A percentile compares a stretch with the other conserved stretches of the same genome.
phyloP scores from a whole-genome alignment of 805 yeast genomes.

The Metschnikowia lunata region DNA sequence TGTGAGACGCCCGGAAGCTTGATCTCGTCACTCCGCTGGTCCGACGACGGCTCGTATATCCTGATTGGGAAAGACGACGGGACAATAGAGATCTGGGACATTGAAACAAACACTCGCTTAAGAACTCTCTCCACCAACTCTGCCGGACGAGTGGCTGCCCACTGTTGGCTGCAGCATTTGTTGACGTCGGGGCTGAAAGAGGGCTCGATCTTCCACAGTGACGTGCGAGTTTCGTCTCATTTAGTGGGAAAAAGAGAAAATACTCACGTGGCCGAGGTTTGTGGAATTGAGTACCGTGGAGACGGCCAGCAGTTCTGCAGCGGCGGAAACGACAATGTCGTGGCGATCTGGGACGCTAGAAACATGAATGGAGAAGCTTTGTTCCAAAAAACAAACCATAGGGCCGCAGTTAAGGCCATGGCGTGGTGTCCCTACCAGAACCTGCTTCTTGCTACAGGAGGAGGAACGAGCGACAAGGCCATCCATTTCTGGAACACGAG shows the following conservation, averaged over 20 bases:
- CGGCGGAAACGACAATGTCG: constrained; percentile 93
- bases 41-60: constrained; percentile 82
- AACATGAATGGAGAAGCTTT: constrained; percentile 44
- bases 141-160: constrained; percentile 70
- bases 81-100: constrained; percentile 87
- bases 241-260: constrained; percentile 49
- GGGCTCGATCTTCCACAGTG: constrained; percentile 83
- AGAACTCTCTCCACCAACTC: constrained; percentile 71
- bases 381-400: constrained; percentile 73
- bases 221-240: constrained; percentile 82
- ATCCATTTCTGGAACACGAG: constrained; percentile 93
- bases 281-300: constrained; percentile 80
- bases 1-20: constrained; percentile 48
- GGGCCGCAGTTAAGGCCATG: constrained; percentile 92
- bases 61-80: constrained; percentile 86
- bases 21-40: constrained; percentile 81
- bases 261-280: constrained; percentile 79
- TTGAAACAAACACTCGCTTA: constrained; percentile 65
- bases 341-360: constrained; percentile 83
- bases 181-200: constrained; percentile 84
- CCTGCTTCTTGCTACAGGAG: constrained; percentile 89
- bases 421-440: constrained; percentile 91
- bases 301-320: constrained; percentile 86
- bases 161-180: constrained; percentile 78
- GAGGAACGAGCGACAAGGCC: constrained; percentile 85